Base-by-base conservation (phyloP, 768 basidiomycete species). In the Pulveroboletus sp. region DNA sequence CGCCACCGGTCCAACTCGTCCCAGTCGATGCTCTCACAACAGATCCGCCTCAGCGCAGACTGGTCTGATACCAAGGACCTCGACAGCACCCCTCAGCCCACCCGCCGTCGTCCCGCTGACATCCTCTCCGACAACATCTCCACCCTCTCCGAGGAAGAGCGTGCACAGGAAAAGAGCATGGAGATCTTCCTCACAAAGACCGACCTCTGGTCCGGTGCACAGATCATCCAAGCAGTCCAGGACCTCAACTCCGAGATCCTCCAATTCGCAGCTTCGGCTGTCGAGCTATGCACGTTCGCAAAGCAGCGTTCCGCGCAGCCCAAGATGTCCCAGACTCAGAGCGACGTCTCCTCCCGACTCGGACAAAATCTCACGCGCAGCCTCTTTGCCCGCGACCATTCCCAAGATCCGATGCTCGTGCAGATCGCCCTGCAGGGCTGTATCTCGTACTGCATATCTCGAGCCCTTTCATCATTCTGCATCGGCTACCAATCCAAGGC, bases 191-290 rank as follows among this genome's bases (percentile, higher is more conserved):
- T 89, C 70, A 86, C 85, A 14, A 83, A 86, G 52, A 82, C 80
- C 27, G 87, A 89, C 65, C 59, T 65, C 26, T 86, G 82, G 84
- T 86, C 86, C 2, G 87, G 87, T 12, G 81, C 85, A 1, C 85
- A 88, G 62, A 76, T 89, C 63, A 77, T 89, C 41, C 86, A 89
- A 61, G 82, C 85, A 3, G 81, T 89, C 13, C 82, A 85, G 54
- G 87, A 89, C 59, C 76, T 89, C 64, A 89, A 89, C 62, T 81
- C 84, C 0, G 86, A 89, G 66, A 84, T 89, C 50, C 75, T 86
- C n/a, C 87, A 87, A 54, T 86, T 86, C 51, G 83, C 86, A 9
- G 85, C 86, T 14, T 78, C 82, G 20, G 86, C 84, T 7, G 82
- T 84, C 14, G 87, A 90, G 65, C 71, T 81, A 35, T 82, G 79